phyloP scores from a whole-genome alignment of 305 asterid species.

The Fraxinus velutina region DNA sequence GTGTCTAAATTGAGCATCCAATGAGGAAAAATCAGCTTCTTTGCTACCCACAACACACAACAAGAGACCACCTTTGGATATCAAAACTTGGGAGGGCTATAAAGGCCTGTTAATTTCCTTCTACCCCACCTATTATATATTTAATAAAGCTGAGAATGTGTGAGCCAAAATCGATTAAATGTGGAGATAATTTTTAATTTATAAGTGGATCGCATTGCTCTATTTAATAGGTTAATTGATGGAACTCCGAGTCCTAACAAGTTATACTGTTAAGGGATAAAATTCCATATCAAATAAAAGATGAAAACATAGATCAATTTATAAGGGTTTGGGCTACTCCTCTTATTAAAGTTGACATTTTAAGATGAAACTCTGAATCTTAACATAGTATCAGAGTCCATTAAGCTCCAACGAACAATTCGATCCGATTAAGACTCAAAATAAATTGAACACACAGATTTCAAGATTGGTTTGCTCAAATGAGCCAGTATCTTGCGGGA shows the following conservation, averaged over 20 bases:
- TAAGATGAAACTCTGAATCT: too few species aligned
- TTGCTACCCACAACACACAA: constrained; percentile 36
- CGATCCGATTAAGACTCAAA: too few species aligned
- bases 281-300: too few species aligned
- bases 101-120: constrained; percentile 19
- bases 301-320: too few species aligned
- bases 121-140: constrained; percentile 23
- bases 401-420: too few species aligned
- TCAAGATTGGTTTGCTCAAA: too few species aligned
- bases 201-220: neutral
- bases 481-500: too few species aligned
- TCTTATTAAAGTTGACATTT: too few species aligned
- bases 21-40: constrained; percentile 24
- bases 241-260: neutral
- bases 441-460: too few species aligned
- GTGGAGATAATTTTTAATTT: neutral
- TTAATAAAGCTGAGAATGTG: neutral
- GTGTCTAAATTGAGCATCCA: constrained; percentile 31
- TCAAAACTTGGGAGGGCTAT: constrained; percentile 25
- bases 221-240: neutral
- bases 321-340: too few species aligned
- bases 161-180: neutral
- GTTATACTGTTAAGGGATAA: too few species aligned
- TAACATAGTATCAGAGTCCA: too few species aligned
- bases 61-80: constrained; percentile 24